Percentiles rank a stretch among this genome's conserved stretches.
phyloP scores from a whole-genome alignment of 1,284 basidiomycete species.

The Marasmius fiardii region DNA sequence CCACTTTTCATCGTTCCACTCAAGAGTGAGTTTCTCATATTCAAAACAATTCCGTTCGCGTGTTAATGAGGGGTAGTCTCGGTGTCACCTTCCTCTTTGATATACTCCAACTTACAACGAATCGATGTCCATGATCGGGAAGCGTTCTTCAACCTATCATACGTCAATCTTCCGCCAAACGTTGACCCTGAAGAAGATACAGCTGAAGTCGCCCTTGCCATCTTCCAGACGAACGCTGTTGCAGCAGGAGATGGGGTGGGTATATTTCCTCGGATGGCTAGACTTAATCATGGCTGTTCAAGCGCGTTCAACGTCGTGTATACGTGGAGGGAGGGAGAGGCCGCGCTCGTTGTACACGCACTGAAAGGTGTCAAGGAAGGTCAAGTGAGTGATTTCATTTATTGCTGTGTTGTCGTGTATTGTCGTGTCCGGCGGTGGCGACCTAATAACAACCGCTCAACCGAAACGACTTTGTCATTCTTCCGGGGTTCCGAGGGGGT shows the following conservation, averaged over 20 bases:
- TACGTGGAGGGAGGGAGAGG: conserved; percentile 46
- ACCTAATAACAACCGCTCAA: too few relatives aligned
- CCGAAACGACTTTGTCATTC: too few relatives aligned
- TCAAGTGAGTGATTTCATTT: conserved; percentile 32
- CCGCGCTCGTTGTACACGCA: conserved; percentile 49
- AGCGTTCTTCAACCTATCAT: conserved; percentile 51
- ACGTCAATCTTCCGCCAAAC: conserved; percentile 43
- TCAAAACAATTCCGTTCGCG: not conserved
- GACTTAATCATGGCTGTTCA: conserved; percentile 64
- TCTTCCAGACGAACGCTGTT: conserved; percentile 65
- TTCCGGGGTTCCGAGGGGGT: too few relatives aligned
- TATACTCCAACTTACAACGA: conserved; percentile 32
- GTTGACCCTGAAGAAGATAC: conserved; percentile 34
- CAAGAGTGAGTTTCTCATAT: conserved; percentile 35
- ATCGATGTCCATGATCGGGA: conserved; percentile 29
- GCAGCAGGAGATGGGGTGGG: conserved; percentile 46
- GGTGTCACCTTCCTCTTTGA: conserved; percentile 39
- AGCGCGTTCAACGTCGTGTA: conserved; percentile 63
- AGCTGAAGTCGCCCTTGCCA: conserved; percentile 49
- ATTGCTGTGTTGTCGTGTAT: not conserved
- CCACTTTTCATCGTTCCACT: conserved; percentile 51
- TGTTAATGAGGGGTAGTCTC: conserved; percentile 27
- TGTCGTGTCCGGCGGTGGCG: not conserved
- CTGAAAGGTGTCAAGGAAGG: conserved; percentile 48
- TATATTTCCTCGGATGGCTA: conserved; percentile 58